Conservation (phyloP, 768 basidiomycete species). For the Tulasnella sp. region DNA sequence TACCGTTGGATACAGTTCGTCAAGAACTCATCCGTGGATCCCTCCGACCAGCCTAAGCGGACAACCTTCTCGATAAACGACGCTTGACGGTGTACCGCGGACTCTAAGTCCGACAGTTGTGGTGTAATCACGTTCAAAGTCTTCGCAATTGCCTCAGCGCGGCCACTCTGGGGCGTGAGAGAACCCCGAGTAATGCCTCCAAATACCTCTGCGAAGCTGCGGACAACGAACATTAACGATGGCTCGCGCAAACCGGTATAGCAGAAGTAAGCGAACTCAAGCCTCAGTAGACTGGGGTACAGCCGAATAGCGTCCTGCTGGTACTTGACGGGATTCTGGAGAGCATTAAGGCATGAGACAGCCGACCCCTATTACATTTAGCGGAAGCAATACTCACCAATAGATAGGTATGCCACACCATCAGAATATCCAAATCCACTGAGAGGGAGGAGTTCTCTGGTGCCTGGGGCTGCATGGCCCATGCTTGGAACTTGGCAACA, state of each 20-base stretch:
- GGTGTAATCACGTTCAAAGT: background rate
- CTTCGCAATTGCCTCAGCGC: background rate
- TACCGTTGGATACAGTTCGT: conserved; percentile 13
- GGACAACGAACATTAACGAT: background rate
- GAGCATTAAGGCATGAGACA: background rate
- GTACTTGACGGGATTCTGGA: conserved; percentile 8
- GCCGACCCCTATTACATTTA: background rate
- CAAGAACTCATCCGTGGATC: background rate
- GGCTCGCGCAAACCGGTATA: background rate
- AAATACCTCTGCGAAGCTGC: background rate
- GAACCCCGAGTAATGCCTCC: background rate
- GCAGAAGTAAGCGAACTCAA: background rate
- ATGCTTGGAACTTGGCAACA: background rate
- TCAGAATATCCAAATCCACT: background rate
- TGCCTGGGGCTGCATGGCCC: background rate
- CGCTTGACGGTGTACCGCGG: conserved; percentile 14
- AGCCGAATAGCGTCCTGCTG: background rate
- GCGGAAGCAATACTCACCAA: background rate
- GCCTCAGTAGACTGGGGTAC: background rate
- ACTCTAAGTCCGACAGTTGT: background rate
- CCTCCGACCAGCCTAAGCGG: conserved; percentile 11
- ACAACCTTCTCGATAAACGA: conserved; percentile 15
- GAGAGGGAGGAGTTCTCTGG: background rate
- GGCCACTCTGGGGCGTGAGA: background rate
- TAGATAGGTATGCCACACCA: conserved; percentile 14